A percentile compares a stretch with the other conserved stretches of the same genome.
phyloP scores from a whole-genome alignment of 306 rosid genomes.

The Trifolium repens region DNA sequence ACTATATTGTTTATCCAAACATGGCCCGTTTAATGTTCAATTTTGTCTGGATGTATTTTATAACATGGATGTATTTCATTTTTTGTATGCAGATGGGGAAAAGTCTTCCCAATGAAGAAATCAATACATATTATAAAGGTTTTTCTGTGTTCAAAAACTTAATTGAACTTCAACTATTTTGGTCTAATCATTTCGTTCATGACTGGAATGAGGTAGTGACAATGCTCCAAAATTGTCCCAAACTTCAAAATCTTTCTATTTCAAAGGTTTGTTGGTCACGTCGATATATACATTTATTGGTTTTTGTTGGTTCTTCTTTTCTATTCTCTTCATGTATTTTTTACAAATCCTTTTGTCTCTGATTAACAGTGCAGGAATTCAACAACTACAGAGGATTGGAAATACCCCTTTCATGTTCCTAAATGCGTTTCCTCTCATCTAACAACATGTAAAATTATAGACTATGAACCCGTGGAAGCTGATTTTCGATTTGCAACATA shows the following conservation, averaged over 20 bases:
- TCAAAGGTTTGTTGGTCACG: neutral
- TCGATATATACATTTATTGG: no score
- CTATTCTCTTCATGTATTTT: neutral
- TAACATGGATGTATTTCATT: no score
- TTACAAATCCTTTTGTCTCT: neutral
- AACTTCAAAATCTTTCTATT: neutral
- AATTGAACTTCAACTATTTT: neutral
- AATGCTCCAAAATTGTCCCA: slow-evolving; percentile 1
- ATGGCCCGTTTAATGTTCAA: no score
- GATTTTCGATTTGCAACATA: neutral
- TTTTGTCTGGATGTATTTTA: no score
- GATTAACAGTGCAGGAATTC: neutral
- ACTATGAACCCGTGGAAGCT: neutral
- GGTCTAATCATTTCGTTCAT: neutral
- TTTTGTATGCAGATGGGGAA: no score
- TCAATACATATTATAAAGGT: neutral
- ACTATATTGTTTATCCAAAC: no score
- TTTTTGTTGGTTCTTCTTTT: neutral
- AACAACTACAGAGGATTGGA: neutral
- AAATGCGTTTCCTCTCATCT: neutral
- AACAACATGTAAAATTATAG: neutral
- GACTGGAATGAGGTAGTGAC: neutral
- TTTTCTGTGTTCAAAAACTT: neutral
- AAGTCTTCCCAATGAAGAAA: no score
- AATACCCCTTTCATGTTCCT: neutral